Conservation (phyloP, 2,329 filamentous ascomycete genomes). For the Aspergillus texensis region DNA sequence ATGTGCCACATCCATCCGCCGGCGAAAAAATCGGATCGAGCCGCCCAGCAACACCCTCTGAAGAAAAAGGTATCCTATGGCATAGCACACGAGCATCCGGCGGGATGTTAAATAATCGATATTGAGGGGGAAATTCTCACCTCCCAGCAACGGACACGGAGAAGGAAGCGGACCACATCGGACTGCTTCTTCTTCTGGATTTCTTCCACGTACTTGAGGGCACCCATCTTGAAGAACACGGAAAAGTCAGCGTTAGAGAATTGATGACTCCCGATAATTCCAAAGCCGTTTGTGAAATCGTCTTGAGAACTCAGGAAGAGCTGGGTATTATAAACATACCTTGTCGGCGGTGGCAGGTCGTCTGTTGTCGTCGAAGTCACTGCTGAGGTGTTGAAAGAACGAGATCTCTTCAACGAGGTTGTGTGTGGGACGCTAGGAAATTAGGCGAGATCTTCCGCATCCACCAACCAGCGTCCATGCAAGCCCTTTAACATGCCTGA, state of each 20-base stretch:
- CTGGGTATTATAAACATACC: conserved; percentile 35
- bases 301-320: neutral
- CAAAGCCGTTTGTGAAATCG: conserved; percentile 1
- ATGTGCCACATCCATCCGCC: conserved; percentile 52
- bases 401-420: conserved; percentile 35
- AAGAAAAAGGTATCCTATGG: conserved; percentile 33
- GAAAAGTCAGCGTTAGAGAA: conserved; percentile 17
- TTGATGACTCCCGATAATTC: neutral
- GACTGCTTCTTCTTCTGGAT: conserved; percentile 99
- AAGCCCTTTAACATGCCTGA: conserved; percentile 12
- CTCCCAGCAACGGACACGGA: conserved; percentile 99
- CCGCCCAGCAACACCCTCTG: conserved; percentile 35
- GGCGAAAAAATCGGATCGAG: conserved; percentile 30
- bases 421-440: conserved; percentile 48
- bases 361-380: conserved; percentile 48
- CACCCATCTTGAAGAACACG: conserved; percentile 76
- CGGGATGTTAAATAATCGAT: conserved; percentile 41
- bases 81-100: conserved; percentile 40
- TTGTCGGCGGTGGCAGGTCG: conserved; percentile 48
- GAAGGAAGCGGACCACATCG: conserved; percentile 99
- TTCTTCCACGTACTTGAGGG: conserved; percentile 99
- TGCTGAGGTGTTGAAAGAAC: conserved; percentile 39
- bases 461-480: conserved; percentile 26
- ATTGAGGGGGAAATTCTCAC: conserved; percentile 52
- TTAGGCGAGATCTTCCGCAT: conserved; percentile 38